Evolutionary conservation across 495 filamentous ascomycete species (phyloP).

Genomic region (Staphylotrichum tortipilum): DNA sequence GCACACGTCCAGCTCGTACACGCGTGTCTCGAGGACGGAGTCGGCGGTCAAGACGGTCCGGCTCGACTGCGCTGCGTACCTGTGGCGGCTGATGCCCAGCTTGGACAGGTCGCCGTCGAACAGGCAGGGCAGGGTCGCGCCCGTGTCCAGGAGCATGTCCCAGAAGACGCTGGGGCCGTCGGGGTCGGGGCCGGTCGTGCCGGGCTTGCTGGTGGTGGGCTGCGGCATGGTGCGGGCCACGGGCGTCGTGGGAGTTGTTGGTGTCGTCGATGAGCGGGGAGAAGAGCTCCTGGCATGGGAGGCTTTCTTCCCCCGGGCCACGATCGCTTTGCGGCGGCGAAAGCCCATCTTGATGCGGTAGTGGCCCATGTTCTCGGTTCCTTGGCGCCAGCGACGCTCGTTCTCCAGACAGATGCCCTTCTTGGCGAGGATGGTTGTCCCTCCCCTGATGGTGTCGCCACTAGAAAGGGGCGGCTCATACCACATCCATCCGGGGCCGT

Average conservation of each 20-base stretch:
- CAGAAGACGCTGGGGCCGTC: slow-evolving; percentile 13
- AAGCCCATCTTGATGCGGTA: slow-evolving; percentile 22
- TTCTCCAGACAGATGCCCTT: slow-evolving; percentile 25
- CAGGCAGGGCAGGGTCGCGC: slow-evolving; percentile 37
- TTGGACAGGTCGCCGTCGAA: slow-evolving; percentile 25
- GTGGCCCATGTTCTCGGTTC: slow-evolving; percentile 18
- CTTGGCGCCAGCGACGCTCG: slow-evolving; percentile 5
- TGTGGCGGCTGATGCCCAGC: slow-evolving; percentile 24
- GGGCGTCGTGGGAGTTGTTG: no score
- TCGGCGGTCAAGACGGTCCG: slow-evolving; percentile 19
- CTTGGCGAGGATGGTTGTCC: slow-evolving; percentile 17
- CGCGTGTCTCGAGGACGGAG: slow-evolving; percentile 1
- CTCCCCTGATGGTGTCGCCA: neutral
- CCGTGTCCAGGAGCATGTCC: slow-evolving; percentile 34
- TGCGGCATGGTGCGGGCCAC: neutral
- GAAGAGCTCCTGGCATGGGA: no score
- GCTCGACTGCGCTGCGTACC: slow-evolving; percentile 34
- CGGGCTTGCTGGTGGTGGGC: neutral
- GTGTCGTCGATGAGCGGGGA: no score
- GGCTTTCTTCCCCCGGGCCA: neutral
- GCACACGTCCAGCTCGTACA: slow-evolving; percentile 37
- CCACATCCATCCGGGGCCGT: slow-evolving; percentile 44
- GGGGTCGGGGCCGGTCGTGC: slow-evolving; percentile 3
- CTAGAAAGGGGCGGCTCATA: slow-evolving; percentile 37
- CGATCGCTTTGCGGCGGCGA: slow-evolving; percentile 12